Conservation (phyloP, 2,329 filamentous ascomycete genomes). For the Chaetomiaceae sp. region DNA sequence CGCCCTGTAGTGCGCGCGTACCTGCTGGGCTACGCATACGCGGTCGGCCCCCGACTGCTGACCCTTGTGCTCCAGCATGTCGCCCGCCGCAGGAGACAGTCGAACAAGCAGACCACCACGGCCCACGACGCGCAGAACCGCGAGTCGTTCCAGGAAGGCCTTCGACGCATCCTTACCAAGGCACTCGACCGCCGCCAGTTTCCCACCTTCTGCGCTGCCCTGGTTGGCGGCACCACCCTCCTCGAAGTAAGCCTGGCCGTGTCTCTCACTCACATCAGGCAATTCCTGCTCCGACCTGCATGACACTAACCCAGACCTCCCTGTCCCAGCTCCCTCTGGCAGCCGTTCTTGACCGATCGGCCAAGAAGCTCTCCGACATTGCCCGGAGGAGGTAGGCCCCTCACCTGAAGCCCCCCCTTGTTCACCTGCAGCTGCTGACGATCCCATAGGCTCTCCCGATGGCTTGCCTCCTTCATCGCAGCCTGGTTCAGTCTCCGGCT, state of each 20-base stretch:
- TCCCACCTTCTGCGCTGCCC: constrained; percentile 57
- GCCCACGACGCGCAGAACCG: constrained; percentile 9
- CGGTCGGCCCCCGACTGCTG: constrained; percentile 53
- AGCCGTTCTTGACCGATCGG: constrained; percentile 27
- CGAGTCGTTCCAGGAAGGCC: constrained; percentile 32
- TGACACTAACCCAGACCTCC: background rate
- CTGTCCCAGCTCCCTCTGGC: constrained; percentile 31
- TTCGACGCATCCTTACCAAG: constrained; percentile 42
- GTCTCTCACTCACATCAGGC: background rate
- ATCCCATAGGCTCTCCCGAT: constrained; percentile 48
- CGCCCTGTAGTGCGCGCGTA: constrained; percentile 57
- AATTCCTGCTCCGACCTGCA: background rate
- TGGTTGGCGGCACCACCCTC: constrained; percentile 58
- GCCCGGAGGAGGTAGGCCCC: constrained; percentile 34
- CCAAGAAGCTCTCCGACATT: constrained; percentile 26
- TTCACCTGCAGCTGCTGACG: background rate
- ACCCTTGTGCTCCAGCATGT: constrained; percentile 50
- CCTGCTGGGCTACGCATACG: constrained; percentile 56
- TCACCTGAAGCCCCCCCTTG: background rate
- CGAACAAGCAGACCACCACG: background rate
- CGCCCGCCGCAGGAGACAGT: constrained; percentile 32
- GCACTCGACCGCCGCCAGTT: constrained; percentile 55
- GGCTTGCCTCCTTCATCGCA: constrained; percentile 54
- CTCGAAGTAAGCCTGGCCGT: constrained; percentile 47
- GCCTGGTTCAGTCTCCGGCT: constrained; percentile 54